phyloP scores from a whole-genome alignment of 2,329 filamentous ascomycete genomes.

The Phyllosticta citribraziliensis region DNA sequence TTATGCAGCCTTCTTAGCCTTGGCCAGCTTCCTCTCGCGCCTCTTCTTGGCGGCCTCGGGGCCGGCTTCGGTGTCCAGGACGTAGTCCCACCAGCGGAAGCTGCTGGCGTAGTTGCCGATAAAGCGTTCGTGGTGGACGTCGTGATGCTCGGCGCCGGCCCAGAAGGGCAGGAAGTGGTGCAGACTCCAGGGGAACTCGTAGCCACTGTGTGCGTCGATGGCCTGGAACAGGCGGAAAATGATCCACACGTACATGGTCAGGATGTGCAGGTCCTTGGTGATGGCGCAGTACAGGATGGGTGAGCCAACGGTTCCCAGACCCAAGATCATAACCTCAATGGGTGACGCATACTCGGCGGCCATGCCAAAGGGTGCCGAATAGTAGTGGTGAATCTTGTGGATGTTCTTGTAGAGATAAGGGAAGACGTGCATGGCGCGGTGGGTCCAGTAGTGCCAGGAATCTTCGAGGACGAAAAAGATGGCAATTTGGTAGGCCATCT shows the following conservation, averaged over 20 bases:
- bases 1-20: conserved; percentile 51
- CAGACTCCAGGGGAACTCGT: conserved; percentile 96
- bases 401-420: conserved; percentile 82
- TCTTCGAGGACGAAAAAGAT: conserved; percentile 96
- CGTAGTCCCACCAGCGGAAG: conserved; percentile 98
- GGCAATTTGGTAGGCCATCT: conserved; percentile 82
- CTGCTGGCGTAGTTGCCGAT: conserved; percentile 96
- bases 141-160: conserved; percentile 95
- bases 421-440: conserved; percentile 87
- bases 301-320: conserved; percentile 70
- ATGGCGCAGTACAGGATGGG: conserved; percentile 77
- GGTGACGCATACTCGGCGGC: conserved; percentile 96
- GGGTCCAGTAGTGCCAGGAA: conserved; percentile 96
- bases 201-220: conserved; percentile 94
- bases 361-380: conserved; percentile 92
- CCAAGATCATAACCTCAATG: conserved; percentile 92
- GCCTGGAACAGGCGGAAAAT: conserved; percentile 88
- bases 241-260: conserved; percentile 99
- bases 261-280: conserved; percentile 80
- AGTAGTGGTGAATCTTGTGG: conserved; percentile 99
- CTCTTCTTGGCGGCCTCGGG: conserved; percentile 77
- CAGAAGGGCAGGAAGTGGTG: conserved; percentile 95
- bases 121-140: conserved; percentile 95
- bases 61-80: conserved; percentile 86
- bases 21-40: conserved; percentile 65